Evolutionary conservation across 257 asterid genomes (phyloP).

Genomic region (Nicotiana noctiflora): DNA sequence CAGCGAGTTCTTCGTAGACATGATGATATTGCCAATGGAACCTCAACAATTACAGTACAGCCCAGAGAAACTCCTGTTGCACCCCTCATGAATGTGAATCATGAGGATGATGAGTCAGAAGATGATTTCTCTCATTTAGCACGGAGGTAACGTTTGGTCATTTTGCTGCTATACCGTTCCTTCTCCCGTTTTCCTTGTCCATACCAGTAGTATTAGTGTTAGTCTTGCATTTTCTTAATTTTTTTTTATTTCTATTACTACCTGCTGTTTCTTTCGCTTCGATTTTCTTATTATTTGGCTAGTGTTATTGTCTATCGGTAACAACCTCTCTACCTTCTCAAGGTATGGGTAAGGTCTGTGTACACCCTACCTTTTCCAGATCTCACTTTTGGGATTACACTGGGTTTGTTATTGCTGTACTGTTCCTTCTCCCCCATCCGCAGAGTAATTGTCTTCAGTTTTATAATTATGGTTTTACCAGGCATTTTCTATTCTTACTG

Average conservation of each 20-base stretch:
- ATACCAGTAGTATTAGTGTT: no score
- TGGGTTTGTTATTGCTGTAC: background rate
- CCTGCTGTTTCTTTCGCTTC: no score
- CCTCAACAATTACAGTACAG: conserved; percentile 28
- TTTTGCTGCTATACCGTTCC: background rate
- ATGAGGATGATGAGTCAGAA: conserved; percentile 86
- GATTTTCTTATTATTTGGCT: no score
- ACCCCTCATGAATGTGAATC: conserved; percentile 76
- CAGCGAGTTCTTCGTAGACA: conserved; percentile 71
- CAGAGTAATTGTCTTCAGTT: background rate
- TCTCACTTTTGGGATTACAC: no score
- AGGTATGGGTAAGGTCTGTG: no score
- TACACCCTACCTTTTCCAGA: no score
- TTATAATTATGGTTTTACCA: background rate
- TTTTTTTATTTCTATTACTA: no score
- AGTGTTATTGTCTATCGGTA: no score
- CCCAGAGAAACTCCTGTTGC: conserved; percentile 44
- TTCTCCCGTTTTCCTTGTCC: no score
- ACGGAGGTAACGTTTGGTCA: conserved; percentile 45
- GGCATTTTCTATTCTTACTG: background rate
- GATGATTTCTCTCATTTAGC: conserved; percentile 82
- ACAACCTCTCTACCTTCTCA: no score
- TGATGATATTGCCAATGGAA: conserved; percentile 64
- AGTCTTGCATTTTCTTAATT: no score
- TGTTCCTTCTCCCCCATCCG: background rate